A percentile compares a stretch with the other conserved stretches of the same genome.
phyloP scores from a whole-genome alignment of 2,329 filamentous ascomycete genomes.

The Scopulariopsis brevicaulis region DNA sequence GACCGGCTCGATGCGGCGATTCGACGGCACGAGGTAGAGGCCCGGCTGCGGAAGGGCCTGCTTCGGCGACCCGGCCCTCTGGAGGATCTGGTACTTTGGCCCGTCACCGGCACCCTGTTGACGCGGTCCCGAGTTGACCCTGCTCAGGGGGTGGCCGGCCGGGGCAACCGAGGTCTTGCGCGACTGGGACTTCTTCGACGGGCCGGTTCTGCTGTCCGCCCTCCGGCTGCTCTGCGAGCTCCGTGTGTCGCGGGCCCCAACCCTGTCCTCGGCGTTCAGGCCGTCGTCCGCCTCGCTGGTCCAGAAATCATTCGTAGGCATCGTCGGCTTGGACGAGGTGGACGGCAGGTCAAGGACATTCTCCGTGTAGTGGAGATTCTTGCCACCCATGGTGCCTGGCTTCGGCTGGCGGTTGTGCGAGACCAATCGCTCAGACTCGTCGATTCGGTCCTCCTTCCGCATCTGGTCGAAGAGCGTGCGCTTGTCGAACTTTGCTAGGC shows the following conservation, averaged over 20 bases:
- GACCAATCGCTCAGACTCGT: constrained; percentile 85
- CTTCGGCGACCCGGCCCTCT: background rate
- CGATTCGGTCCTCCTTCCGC: constrained; percentile 73
- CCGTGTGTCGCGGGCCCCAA: constrained; percentile 37
- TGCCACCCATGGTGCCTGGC: constrained; percentile 65
- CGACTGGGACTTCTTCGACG: constrained; percentile 39
- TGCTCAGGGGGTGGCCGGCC: constrained; percentile 35
- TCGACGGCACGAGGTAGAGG: constrained; percentile 42
- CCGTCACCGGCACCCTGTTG: constrained; percentile 1
- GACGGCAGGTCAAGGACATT: constrained; percentile 67
- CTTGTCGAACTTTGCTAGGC: constrained; percentile 92
- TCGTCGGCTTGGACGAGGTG: constrained; percentile 16
- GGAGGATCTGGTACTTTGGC: constrained; percentile 3
- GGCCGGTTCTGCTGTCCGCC: constrained; percentile 39
- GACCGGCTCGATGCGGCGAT: constrained; percentile 48
- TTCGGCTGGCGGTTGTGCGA: constrained; percentile 68
- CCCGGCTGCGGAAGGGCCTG: constrained; percentile 15
- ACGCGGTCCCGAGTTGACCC: constrained; percentile 9
- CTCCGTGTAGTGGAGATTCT: constrained; percentile 85
- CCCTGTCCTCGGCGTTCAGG: constrained; percentile 30
- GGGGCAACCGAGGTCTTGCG: constrained; percentile 35
- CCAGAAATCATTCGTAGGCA: constrained; percentile 43
- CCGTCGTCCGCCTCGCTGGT: constrained; percentile 61
- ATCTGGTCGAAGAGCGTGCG: constrained; percentile 85
- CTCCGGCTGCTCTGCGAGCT: constrained; percentile 37